Percentiles rank a stretch among this genome's conserved stretches.
phyloP scores from a whole-genome alignment of 805 yeast genomes.

The Candida palmyrensis region DNA sequence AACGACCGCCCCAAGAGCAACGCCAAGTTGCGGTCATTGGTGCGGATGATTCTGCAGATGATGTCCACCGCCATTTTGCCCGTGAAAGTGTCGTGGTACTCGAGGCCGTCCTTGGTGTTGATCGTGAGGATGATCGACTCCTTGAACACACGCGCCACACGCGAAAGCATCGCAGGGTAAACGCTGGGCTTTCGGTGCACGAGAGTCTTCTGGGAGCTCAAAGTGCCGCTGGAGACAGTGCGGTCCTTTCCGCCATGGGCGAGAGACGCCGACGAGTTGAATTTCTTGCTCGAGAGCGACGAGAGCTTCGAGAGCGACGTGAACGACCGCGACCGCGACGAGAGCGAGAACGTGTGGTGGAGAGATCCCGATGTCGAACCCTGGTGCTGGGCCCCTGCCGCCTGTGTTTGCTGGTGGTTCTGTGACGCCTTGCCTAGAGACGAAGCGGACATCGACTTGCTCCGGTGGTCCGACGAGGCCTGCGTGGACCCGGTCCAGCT shows the following conservation, averaged over 20 bases:
- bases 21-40: slow-evolving; percentile 89
- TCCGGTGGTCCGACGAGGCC: slow-evolving; percentile 6
- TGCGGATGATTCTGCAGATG: slow-evolving; percentile 79
- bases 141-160: slow-evolving; percentile 75
- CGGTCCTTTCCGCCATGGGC: slow-evolving; percentile 19
- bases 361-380: too few species aligned
- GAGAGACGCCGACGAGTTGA: slow-evolving; percentile 28
- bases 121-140: slow-evolving; percentile 68
- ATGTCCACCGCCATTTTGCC: slow-evolving; percentile 92
- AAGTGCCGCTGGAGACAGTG: slow-evolving; percentile 21
- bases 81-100: slow-evolving; percentile 88
- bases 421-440: slow-evolving; percentile 16
- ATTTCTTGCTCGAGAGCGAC: slow-evolving; percentile 36
- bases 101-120: slow-evolving; percentile 83
- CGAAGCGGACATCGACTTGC: slow-evolving; percentile 30
- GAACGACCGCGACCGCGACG: slow-evolving; percentile 37
- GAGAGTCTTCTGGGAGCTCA: slow-evolving; percentile 39
- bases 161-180: slow-evolving; percentile 84
- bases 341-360: slow-evolving; percentile 31
- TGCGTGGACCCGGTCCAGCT: slow-evolving; percentile 1
- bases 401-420: too few species aligned
- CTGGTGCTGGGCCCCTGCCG: slow-evolving; percentile 4
- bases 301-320: slow-evolving; percentile 38
- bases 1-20: slow-evolving; percentile 82
- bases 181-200: slow-evolving; percentile 60